These are phyloP conservation scores for Agrocybe chaxingu DNA, from an alignment of 768 basidiomycete species.

Conservation along the genomic window DNA sequence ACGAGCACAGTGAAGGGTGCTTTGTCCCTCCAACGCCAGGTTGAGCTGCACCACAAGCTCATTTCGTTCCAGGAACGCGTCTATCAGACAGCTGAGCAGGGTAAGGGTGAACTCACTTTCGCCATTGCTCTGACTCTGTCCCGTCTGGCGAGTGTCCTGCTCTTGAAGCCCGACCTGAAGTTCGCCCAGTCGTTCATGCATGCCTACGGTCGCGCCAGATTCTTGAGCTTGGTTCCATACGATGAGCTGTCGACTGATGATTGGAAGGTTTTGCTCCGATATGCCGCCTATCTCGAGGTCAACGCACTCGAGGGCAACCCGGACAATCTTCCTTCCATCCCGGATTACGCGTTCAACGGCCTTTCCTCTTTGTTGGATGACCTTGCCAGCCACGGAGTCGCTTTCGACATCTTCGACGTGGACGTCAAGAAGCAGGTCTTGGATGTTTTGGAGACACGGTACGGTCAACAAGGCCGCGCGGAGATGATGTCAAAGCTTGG, in stretches of 20 bases:
- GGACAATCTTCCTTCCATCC: constrained; percentile 13
- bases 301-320: constrained; percentile 25
- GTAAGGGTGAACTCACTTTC: constrained; percentile 9
- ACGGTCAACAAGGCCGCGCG: constrained; percentile 22
- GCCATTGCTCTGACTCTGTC: constrained; percentile 29
- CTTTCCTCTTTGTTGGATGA: constrained; percentile 39
- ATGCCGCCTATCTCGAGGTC: constrained; percentile 34
- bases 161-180: constrained; percentile 27
- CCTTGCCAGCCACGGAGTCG: constrained; percentile 28
- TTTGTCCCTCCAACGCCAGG: constrained; percentile 4
- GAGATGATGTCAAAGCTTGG: constrained; percentile 28
- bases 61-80: constrained; percentile 22
- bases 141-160: constrained; percentile 28
- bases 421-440: constrained; percentile 24
- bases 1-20: not conserved
- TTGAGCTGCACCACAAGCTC: constrained; percentile 15
- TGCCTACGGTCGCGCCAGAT: constrained; percentile 38
- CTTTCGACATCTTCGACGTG: constrained; percentile 24
- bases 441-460: constrained; percentile 19
- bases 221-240: constrained; percentile 19
- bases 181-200: constrained; percentile 40
- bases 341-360: constrained; percentile 32
- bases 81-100: constrained; percentile 11
- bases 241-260: constrained; percentile 33
- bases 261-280: constrained; percentile 45